phyloP scores from a whole-genome alignment of 768 basidiomycete species.

The Kwoniella dejecticola region DNA sequence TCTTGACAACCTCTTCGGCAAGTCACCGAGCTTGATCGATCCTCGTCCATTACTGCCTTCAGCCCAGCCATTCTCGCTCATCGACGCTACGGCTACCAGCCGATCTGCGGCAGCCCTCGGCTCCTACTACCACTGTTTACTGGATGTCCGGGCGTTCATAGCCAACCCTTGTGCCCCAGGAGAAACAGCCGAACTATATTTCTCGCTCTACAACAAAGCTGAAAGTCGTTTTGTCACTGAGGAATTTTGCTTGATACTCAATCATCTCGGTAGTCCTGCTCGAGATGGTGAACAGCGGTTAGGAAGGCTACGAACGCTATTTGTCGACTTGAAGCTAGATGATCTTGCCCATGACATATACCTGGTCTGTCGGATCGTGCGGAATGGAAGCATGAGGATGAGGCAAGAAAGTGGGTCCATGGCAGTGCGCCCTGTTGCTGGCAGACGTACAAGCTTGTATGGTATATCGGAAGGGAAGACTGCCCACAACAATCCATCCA shows the following conservation, averaged over 20 bases:
- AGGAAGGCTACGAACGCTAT: slow-evolving; percentile 75
- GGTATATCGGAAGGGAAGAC: slow-evolving; percentile 16
- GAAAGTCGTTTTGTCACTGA: slow-evolving; percentile 85
- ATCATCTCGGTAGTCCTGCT: slow-evolving; percentile 71
- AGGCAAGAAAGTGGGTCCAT: slow-evolving; percentile 58
- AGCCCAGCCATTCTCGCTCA: slow-evolving; percentile 13
- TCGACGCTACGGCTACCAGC: background rate
- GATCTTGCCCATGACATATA: slow-evolving; percentile 85
- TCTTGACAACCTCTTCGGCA: slow-evolving; percentile 40
- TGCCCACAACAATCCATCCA: slow-evolving; percentile 8
- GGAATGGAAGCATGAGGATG: slow-evolving; percentile 83
- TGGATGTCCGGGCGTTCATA: slow-evolving; percentile 89
- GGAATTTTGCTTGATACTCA: slow-evolving; percentile 84
- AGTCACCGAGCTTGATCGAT: slow-evolving; percentile 17
- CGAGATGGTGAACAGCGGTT: slow-evolving; percentile 61
- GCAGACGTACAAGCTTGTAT: slow-evolving; percentile 15
- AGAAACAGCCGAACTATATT: slow-evolving; percentile 89
- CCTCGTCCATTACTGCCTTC: slow-evolving; percentile 7
- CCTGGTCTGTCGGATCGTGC: slow-evolving; percentile 85
- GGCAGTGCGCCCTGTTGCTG: slow-evolving; percentile 8
- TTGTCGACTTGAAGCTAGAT: slow-evolving; percentile 80
- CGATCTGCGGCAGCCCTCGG: slow-evolving; percentile 40
- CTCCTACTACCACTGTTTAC: slow-evolving; percentile 84
- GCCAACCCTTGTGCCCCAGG: slow-evolving; percentile 86
- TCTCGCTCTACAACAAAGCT: slow-evolving; percentile 85